Percentiles rank a stretch among this genome's conserved stretches.
These are phyloP conservation scores for Pseudogymnoascus sp. DNA, from an alignment of 2,329 filamentous ascomycete species.

Conservation along the genomic window DNA sequence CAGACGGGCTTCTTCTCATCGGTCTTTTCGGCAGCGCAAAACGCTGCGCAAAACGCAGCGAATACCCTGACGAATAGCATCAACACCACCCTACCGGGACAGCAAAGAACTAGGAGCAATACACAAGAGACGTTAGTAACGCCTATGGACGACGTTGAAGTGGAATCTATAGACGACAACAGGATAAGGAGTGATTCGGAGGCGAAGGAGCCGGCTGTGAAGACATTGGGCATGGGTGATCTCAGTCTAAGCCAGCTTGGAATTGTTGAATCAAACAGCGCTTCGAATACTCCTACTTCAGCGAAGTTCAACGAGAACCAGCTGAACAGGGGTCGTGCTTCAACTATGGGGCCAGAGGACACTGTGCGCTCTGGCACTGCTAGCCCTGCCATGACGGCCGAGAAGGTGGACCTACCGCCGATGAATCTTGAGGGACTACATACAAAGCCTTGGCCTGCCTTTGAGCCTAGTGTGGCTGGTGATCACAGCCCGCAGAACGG, in stretches of 20 bases:
- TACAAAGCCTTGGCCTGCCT: slow-evolving; percentile 38
- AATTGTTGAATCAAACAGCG: slow-evolving; percentile 53
- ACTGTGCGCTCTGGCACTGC: slow-evolving; percentile 5
- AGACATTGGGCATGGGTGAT: slow-evolving; percentile 82
- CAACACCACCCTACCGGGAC: slow-evolving; percentile 52
- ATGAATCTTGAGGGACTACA: slow-evolving; percentile 20
- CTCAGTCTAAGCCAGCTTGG: slow-evolving; percentile 84
- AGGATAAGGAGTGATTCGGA: slow-evolving; percentile 28
- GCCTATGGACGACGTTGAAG: slow-evolving; percentile 19
- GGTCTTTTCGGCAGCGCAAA: slow-evolving; percentile 87
- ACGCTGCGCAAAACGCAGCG: slow-evolving; percentile 87
- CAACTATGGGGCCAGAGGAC: slow-evolving; percentile 21
- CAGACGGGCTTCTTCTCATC: slow-evolving; percentile 82
- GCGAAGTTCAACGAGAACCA: slow-evolving; percentile 43
- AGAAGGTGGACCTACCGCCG: slow-evolving; percentile 16
- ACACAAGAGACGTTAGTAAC: slow-evolving; percentile 22
- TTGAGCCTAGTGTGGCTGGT: slow-evolving; percentile 41
- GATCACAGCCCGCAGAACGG: slow-evolving; percentile 59
- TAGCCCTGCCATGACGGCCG: slow-evolving; percentile 13
- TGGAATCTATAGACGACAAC: slow-evolving; percentile 27
- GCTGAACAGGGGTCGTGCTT: slow-evolving; percentile 19
- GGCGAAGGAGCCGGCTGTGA: slow-evolving; percentile 67
- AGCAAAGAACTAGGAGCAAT: slow-evolving; percentile 35
- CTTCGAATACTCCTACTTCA: slow-evolving; percentile 46
- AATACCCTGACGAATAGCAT: slow-evolving; percentile 67